Evolutionary conservation across 2,329 filamentous ascomycete genomes (phyloP), one percentile per base, ranked within the genome.

Genomic region (Trichoderma koningiopsis): DNA sequence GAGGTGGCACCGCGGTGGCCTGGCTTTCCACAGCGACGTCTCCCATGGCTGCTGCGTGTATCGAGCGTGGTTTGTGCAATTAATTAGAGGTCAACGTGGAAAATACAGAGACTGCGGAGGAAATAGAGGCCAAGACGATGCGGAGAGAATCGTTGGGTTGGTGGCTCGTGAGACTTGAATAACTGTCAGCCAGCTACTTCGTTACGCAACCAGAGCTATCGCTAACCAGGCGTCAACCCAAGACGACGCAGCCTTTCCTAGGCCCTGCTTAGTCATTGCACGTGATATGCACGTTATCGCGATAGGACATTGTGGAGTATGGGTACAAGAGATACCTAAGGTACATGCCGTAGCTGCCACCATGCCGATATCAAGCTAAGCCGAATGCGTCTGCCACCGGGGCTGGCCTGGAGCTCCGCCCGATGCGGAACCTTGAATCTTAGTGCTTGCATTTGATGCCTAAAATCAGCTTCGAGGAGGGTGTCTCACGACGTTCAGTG

Each of bases 21-120:
- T 93, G 89, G 83, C 88, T 94, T 83, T 97, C 93, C 79, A 97
- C 89, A 77, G 91, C 87, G 79, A 93, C 88, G 85, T 97, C 93
- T 81, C 90, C 94, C 95, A 97, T 97, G 19, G 8, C 52, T 79
- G 86, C 73, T 33, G 53, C 27, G 53, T 71, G 73, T 72, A 49
- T 43, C 65, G 70, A 33, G 6, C 47, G 7, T n/a, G 40, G 16
- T 40, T 52, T 29, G 55, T 33, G 40, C 40, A 43, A 43, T 43
- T 43, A 52, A 58, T 55, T 22, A 4, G 22, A 52, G 16, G 16
- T 5, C 3, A 3, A 31, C 11, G 27, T 33, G 11, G 22, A 29
- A 2, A 22, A 57, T 7, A 11, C 2, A 19, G 16, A 57, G 3
- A 2, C n/a, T 0, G 40, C 10, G 7, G 24, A 2, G 16, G 35